These are phyloP conservation scores for Phaeosphaeria sp. DNA, from an alignment of 2,329 filamentous ascomycete species.

Conservation along the genomic window DNA sequence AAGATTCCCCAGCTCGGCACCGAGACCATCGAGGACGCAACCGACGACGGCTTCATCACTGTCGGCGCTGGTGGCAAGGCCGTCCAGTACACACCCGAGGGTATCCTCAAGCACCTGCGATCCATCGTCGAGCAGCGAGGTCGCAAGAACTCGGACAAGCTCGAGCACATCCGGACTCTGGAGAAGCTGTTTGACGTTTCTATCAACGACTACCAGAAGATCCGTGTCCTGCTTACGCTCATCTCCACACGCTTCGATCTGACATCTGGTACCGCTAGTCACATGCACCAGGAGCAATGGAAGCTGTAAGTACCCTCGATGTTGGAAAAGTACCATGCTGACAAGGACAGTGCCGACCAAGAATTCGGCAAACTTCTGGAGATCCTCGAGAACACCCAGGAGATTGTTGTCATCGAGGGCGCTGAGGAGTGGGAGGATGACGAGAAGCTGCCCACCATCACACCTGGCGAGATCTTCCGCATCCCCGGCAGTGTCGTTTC, in stretches of 20 bases:
- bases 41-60: slow-evolving; percentile 86
- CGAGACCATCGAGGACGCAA: slow-evolving; percentile 61
- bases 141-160: slow-evolving; percentile 97
- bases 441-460: slow-evolving; percentile 83
- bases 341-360: slow-evolving; percentile 68
- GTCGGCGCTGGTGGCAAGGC: slow-evolving; percentile 90
- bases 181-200: slow-evolving; percentile 93
- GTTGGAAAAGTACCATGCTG: slow-evolving; percentile 2
- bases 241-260: slow-evolving; percentile 96
- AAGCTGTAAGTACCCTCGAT: slow-evolving; percentile 66
- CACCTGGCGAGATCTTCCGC: slow-evolving; percentile 80
- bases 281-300: slow-evolving; percentile 97
- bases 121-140: slow-evolving; percentile 93
- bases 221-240: slow-evolving; percentile 88
- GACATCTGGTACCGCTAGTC: slow-evolving; percentile 75
- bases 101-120: slow-evolving; percentile 95
- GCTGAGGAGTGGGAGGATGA: slow-evolving; percentile 99
- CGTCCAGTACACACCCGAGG: slow-evolving; percentile 92
- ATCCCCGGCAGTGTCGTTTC: slow-evolving; percentile 94
- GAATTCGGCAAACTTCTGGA: slow-evolving; percentile 81
- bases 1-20: slow-evolving; percentile 60
- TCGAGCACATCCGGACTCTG: slow-evolving; percentile 96
- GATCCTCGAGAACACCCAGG: slow-evolving; percentile 78
- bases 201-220: slow-evolving; percentile 88
- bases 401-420: slow-evolving; percentile 86